These are phyloP conservation scores for Parietichytrium sp. DNA, from an alignment of 108 stramenopile genomes.

Conservation along the genomic window DNA sequence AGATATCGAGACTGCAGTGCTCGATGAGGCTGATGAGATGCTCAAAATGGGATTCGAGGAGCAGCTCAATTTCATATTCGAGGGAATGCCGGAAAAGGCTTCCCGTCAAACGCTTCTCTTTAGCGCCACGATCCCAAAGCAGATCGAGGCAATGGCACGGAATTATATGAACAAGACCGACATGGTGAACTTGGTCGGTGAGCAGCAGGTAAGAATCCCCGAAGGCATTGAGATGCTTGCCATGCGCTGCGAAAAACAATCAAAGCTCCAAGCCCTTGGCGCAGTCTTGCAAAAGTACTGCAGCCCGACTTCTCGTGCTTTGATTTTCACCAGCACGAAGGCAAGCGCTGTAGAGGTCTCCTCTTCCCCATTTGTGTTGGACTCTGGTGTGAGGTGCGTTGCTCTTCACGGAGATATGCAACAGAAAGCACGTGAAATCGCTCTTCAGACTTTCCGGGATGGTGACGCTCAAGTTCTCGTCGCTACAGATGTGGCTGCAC, in stretches of 20 bases:
- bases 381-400: not conserved
- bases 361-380: not conserved
- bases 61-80: constrained; percentile 89
- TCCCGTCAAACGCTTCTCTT: constrained; percentile 84
- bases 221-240: constrained; percentile 69
- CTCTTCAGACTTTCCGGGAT: constrained; percentile 20
- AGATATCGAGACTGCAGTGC: constrained; percentile 76
- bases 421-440: constrained; percentile 34
- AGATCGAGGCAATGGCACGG: constrained; percentile 84
- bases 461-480: constrained; percentile 62
- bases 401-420: constrained; percentile 45
- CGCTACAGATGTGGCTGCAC: constrained; percentile 81
- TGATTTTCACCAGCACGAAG: not conserved
- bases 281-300: not conserved
- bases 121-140: constrained; percentile 92
- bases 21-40: constrained; percentile 99
- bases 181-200: constrained; percentile 85
- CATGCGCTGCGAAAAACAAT: not conserved
- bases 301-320: not conserved
- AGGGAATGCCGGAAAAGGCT: constrained; percentile 67
- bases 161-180: constrained; percentile 79
- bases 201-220: constrained; percentile 73
- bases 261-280: not conserved
- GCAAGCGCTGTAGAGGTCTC: not conserved
- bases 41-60: constrained; percentile 99